phyloP scores from a whole-genome alignment of 78 protist genomes.

The Cavenderia fasciculata region DNA sequence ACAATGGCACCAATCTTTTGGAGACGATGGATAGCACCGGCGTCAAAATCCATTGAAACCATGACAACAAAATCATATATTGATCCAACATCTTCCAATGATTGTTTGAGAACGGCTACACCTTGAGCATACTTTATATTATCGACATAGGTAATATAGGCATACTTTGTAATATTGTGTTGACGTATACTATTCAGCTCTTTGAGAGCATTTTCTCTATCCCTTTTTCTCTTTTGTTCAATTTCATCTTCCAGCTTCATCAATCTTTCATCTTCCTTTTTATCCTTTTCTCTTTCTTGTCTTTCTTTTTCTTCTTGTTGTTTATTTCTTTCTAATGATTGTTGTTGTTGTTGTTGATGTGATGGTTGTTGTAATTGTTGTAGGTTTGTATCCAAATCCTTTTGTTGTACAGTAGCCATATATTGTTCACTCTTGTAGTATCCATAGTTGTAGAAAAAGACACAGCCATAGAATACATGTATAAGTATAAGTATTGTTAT shows the following conservation, averaged over 20 bases:
- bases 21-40: neutral
- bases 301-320: neutral
- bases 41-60: neutral
- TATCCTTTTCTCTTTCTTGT: constrained; percentile 3
- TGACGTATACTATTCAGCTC: neutral
- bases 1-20: neutral
- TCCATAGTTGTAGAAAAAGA: too few species aligned
- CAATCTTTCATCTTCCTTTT: neutral
- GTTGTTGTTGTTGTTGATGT: neutral
- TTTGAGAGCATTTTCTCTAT: neutral
- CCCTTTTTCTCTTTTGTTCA: neutral
- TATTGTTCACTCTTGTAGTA: too few species aligned
- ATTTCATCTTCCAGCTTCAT: neutral
- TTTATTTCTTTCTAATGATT: neutral
- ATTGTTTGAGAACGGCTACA: constrained; percentile 29
- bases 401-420: too few species aligned
- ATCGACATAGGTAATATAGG: constrained; percentile 52
- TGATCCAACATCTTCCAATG: constrained; percentile 11
- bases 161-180: neutral
- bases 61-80: constrained; percentile 10
- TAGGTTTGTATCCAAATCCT: too few species aligned
- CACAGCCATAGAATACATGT: too few species aligned
- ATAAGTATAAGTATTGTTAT: too few species aligned
- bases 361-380: neutral
- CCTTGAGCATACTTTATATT: constrained; percentile 55